Percentiles rank a stretch among this genome's conserved stretches.
Evolutionary conservation across 2,329 filamentous ascomycete genomes (phyloP).

Genomic region (Ceratocystis albifundus): DNA sequence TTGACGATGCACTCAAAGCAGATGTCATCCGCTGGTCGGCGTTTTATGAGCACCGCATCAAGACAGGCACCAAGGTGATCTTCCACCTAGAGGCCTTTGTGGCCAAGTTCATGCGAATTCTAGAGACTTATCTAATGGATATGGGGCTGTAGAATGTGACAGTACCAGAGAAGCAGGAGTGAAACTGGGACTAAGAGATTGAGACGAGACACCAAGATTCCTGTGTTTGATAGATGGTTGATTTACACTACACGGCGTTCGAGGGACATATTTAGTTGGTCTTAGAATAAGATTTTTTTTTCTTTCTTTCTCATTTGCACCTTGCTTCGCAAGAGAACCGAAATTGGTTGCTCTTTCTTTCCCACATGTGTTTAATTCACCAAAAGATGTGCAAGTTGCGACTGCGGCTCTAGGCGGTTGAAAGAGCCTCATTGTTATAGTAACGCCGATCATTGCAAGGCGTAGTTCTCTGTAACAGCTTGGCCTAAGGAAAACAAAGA

Average conservation of each 20-base stretch:
- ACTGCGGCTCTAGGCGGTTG: too few species aligned
- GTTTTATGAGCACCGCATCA: conserved; percentile 93
- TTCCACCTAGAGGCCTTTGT: conserved; percentile 98
- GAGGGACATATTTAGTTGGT: not conserved
- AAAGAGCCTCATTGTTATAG: too few species aligned
- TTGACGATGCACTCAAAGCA: conserved; percentile 79
- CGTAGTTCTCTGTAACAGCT: too few species aligned
- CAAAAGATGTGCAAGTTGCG: too few species aligned
- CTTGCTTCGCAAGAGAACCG: too few species aligned
- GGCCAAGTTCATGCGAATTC: conserved; percentile 93
- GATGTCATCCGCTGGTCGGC: conserved; percentile 94
- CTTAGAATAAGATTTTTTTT: not conserved
- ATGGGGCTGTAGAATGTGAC: conserved; percentile 50
- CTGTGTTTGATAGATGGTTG: conserved; percentile 2
- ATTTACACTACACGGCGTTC: conserved; percentile 13
- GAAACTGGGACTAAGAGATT: not conserved
- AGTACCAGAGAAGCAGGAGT: not conserved
- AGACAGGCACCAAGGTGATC: conserved; percentile 86
- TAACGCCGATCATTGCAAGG: too few species aligned
- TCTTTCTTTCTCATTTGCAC: not conserved
- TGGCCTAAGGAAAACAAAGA: too few species aligned
- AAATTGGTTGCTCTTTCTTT: not conserved
- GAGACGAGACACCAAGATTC: not conserved
- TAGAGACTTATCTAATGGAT: conserved; percentile 83
- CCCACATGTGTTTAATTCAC: too few species aligned